Base-by-base conservation (phyloP, 2,329 filamentous ascomycete genomes). In the Paracoccidioides lutzii region DNA sequence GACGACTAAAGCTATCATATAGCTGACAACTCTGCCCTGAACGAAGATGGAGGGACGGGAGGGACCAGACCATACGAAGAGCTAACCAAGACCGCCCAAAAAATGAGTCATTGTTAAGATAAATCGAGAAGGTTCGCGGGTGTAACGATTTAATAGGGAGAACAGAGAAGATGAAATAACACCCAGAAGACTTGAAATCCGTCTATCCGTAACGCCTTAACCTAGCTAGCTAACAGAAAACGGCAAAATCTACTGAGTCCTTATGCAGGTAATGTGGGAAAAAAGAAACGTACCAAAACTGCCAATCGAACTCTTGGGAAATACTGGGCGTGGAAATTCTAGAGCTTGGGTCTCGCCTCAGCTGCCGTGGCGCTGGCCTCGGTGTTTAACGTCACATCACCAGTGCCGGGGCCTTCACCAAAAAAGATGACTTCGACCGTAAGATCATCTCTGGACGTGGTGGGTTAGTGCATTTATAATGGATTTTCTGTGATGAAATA, bases 361-460 rank as follows among this genome's bases (percentile, higher is more conserved):
- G 73, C 69, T 52, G 74, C 73, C 2, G 76, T 69, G 42, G 86
- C 88, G 58, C 85, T 95, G 1, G 93, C 93, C 66, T 96, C 91
- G 60, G 85, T 77, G 71, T 97, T 98, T 57, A 95, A 70, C 4
- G 85, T 81, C 4, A 97, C 85, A 60, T 85, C 84, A 40, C 90
- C 90, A 35, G 80, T 86, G 68, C 84, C 84, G 54, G 84, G 67
- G 40, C 85, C 82, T 63, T 95, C 82, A 58, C 93, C 93, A 65
- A 98, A 98, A 79, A 98, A 98, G 66, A 98, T 95, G 59, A 98
- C 93, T 71, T 98, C 89, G 14, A 98, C 91, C 0, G 93, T 98
- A 60, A 98, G 75, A 68, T 98, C 93, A 68, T 98, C 93, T 62
- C 89, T 91, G 46, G 66, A 50, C 67, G 65, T 48, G 64, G 50